Base-by-base conservation (phyloP, 306 rosid genomes). In the Citrullus mucosospermus region DNA sequence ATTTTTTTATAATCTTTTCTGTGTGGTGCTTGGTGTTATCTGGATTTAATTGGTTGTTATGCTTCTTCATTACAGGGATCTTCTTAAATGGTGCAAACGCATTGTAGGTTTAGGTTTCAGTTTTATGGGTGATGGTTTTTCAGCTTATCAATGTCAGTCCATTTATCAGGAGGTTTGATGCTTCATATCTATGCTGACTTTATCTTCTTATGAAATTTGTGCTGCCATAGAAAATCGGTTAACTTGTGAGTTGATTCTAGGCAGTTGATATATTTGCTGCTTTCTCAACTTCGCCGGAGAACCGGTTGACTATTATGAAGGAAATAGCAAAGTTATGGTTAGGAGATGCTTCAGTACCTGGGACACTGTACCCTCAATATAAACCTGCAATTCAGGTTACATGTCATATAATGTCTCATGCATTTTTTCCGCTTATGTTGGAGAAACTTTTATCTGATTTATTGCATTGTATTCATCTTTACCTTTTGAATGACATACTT, bases 41-140 rank as follows among this genome's bases (percentile, higher is more conserved):
- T 70, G 58, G 43, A 61, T 50, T 69, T 28, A 15, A 2, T 38
- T 70, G 72, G 62, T 63, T 57, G 34, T 59, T 13, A 36, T 78
- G 77, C 25, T 79, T 41, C 80, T 83, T 66, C 22, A 50, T 88
- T 83, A 76, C 85, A 94, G 98, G 87, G 96, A 95, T 86, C 93
- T 95, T 78, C 92, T 95, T 80, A 95, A 95, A 80, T 95, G 97
- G 98, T 91, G 97, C 89, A 92, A 89, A 82, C 95, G 98, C 75
- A 86, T 95, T 56, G 83, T 65, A 12, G 88, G 89, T 69, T 83
- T 87, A 75, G 86, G 89, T 41, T 86, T 92, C 57, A 75, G 80
- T 82, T 85, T 84, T 89, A 81, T 67, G 78, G 87, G 83, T 54
- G 85, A 80, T 82, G 69, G 85, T 66, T 66, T 92, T 72, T 83